Conservation (phyloP, 768 basidiomycete species). For the Mrakia frigida region DNA sequence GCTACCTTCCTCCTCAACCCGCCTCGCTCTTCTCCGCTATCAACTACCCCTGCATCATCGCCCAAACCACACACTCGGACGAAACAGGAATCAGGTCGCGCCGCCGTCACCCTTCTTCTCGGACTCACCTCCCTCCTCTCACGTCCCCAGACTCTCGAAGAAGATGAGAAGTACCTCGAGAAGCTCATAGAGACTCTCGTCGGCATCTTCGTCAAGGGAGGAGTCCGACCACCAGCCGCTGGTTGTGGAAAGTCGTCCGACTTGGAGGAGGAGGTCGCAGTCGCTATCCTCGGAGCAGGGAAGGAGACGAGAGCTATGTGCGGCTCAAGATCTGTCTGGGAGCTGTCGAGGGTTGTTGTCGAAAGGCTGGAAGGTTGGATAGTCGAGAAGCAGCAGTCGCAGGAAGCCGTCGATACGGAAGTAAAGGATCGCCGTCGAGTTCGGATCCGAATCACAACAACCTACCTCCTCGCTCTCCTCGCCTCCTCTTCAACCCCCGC, state of each 20-base stretch:
- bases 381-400: background rate
- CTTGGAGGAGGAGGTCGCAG: background rate
- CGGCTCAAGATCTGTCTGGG: constrained; percentile 2
- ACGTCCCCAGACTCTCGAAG: background rate
- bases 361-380: background rate
- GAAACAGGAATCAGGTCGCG: background rate
- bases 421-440: background rate
- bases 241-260: background rate
- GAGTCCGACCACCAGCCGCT: background rate
- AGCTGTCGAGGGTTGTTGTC: background rate
- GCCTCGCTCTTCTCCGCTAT: background rate
- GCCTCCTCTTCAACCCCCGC: background rate
- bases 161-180: background rate
- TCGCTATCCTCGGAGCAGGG: background rate
- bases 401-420: too few relatives aligned
- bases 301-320: background rate
- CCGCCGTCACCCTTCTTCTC: background rate
- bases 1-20: constrained; percentile 4
- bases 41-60: background rate
- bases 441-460: constrained; percentile 3
- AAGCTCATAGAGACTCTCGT: background rate
- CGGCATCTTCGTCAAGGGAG: constrained; percentile 18
- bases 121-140: background rate
- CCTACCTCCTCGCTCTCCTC: constrained; percentile 29
- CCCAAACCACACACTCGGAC: background rate